Percentiles rank a stretch among this genome's conserved stretches.
These are phyloP conservation scores for Uronychia setigera DNA, from an alignment of 73 alveolate species.

Conservation along the genomic window DNA sequence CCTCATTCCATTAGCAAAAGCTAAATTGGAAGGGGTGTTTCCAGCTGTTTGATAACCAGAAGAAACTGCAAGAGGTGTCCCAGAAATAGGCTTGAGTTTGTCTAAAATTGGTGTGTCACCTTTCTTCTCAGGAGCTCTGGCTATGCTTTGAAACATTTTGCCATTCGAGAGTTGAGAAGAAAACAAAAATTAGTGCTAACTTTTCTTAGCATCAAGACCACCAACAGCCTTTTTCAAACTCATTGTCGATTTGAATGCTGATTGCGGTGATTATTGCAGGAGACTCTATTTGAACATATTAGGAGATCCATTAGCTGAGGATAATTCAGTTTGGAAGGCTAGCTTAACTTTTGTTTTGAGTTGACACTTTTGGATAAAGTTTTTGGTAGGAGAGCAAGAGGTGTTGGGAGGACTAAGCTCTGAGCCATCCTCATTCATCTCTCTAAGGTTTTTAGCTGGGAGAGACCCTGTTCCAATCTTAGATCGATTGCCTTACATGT, in stretches of 20 bases:
- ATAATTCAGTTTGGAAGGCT: background rate
- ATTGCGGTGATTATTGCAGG: background rate
- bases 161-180: background rate
- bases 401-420: background rate
- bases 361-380: background rate
- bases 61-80: background rate
- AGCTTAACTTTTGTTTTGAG: background rate
- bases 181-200: background rate
- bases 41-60: background rate
- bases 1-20: background rate
- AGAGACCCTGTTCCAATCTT: background rate
- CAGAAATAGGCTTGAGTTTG: background rate
- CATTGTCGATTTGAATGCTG: background rate
- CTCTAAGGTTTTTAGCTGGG: background rate
- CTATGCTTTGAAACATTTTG: background rate
- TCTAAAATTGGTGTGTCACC: background rate
- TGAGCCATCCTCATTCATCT: background rate
- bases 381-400: background rate
- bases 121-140: background rate
- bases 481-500: background rate
- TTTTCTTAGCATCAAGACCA: background rate
- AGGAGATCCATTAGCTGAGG: background rate
- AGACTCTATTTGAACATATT: background rate
- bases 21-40: background rate
- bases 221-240: background rate